These are phyloP conservation scores for Graphium sp. DNA, from an alignment of 2,329 filamentous ascomycete genomes.

Conservation along the genomic window DNA sequence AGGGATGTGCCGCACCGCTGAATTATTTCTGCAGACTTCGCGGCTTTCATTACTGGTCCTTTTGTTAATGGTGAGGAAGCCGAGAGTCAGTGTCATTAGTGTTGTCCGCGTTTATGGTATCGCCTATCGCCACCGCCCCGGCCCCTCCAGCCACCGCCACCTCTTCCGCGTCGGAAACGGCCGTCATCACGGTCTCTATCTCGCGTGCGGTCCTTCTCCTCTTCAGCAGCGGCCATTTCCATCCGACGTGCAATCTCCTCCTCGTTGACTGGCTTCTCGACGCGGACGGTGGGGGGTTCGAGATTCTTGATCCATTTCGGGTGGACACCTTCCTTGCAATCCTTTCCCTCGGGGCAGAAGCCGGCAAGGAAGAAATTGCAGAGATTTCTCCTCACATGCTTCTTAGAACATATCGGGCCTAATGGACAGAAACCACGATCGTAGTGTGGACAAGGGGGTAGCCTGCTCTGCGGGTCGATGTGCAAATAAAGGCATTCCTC, in stretches of 20 bases:
- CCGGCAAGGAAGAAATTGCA: slow-evolving; percentile 82
- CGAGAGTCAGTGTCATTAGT: slow-evolving; percentile 5
- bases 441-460: slow-evolving; percentile 78
- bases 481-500: slow-evolving; percentile 93
- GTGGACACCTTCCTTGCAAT: slow-evolving; percentile 69
- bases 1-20: too few relatives aligned
- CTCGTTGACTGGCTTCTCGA: slow-evolving; percentile 44
- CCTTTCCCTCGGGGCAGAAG: slow-evolving; percentile 72
- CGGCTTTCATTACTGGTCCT: too few relatives aligned
- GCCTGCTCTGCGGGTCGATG: slow-evolving; percentile 65
- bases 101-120: slow-evolving; percentile 18
- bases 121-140: slow-evolving; percentile 12
- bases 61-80: too few relatives aligned
- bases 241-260: slow-evolving; percentile 13
- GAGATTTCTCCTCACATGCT: slow-evolving; percentile 67
- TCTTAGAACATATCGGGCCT: slow-evolving; percentile 72
- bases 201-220: slow-evolving; percentile 17
- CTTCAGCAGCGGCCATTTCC: slow-evolving; percentile 14
- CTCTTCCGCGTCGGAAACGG: slow-evolving; percentile 11
- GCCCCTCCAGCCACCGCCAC: slow-evolving; percentile 20
- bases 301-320: slow-evolving; percentile 64
- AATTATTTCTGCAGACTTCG: too few relatives aligned
- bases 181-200: slow-evolving; percentile 15
- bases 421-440: slow-evolving; percentile 89
- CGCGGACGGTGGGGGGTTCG: slow-evolving; percentile 58